phyloP scores from a whole-genome alignment of 495 filamentous ascomycete genomes.

The Margaritispora aquatica region DNA sequence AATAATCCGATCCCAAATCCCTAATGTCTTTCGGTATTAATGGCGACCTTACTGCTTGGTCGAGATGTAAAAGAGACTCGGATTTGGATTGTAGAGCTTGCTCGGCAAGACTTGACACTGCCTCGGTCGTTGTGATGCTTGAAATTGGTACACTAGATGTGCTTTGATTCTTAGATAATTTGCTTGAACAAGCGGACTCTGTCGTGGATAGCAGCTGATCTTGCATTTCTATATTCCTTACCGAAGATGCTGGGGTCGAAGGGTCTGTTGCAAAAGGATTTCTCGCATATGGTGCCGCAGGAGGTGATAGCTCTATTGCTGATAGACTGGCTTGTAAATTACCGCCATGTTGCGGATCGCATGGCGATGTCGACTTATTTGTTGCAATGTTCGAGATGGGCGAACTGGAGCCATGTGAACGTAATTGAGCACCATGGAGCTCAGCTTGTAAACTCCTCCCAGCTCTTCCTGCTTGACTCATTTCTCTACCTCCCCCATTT shows the following conservation, averaged over 20 bases:
- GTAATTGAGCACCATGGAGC: neutral
- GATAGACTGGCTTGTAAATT: no score
- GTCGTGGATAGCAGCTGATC: neutral
- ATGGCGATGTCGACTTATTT: no score
- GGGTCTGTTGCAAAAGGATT: conserved; percentile 15
- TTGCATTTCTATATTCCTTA: conserved; percentile 1
- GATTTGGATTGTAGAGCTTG: conserved; percentile 11
- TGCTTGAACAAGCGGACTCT: conserved; percentile 6
- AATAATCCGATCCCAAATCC: conserved; percentile 41
- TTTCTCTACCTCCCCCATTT: neutral
- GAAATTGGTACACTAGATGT: neutral
- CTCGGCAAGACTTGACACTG: conserved; percentile 8
- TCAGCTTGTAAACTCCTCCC: conserved; percentile 2
- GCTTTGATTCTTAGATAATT: neutral
- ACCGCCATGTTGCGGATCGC: no score
- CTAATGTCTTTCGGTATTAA: conserved; percentile 19
- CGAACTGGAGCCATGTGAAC: neutral
- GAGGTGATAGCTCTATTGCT: no score
- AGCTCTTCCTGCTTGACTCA: conserved; percentile 5
- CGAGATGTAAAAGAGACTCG: neutral
- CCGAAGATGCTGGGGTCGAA: conserved; percentile 4
- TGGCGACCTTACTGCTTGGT: conserved; percentile 1
- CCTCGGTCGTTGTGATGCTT: neutral
- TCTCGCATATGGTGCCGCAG: conserved; percentile 22
- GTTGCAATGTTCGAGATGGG: no score